A percentile compares a stretch with the other conserved stretches of the same genome.
Evolutionary conservation across 805 yeast genomes (phyloP).

Genomic region (Dipodascus geniculatus): DNA sequence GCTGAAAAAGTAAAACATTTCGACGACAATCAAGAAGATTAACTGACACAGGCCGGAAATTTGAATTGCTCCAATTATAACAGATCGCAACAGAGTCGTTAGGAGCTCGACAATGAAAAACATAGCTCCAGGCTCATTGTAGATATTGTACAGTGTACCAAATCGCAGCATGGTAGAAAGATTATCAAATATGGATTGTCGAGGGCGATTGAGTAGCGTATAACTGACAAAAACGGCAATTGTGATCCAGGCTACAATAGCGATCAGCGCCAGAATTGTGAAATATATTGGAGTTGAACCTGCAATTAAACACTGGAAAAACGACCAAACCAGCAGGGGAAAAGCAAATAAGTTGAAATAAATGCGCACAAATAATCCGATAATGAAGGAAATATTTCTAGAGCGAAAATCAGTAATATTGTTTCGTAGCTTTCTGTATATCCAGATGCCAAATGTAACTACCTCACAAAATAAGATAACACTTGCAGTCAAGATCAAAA

Average conservation of each 20-base stretch:
- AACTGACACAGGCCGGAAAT: slow-evolving; percentile 26
- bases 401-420: slow-evolving; percentile 10
- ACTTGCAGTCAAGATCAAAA: slow-evolving; percentile 16
- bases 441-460: slow-evolving; percentile 6
- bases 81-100: slow-evolving; percentile 19
- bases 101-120: slow-evolving; percentile 12
- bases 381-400: slow-evolving; percentile 15
- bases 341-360: slow-evolving; percentile 18
- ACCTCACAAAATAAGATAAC: slow-evolving; percentile 9
- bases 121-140: slow-evolving; percentile 13
- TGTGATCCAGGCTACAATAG: slow-evolving; percentile 17
- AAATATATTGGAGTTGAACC: slow-evolving; percentile 12
- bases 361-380: slow-evolving; percentile 20
- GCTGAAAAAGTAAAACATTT: slow-evolving; percentile 15
- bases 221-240: slow-evolving; percentile 11
- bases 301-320: slow-evolving; percentile 21
- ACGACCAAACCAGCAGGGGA: slow-evolving; percentile 20
- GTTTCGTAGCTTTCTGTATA: slow-evolving; percentile 8
- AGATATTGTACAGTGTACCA: slow-evolving; percentile 25
- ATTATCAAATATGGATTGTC: slow-evolving; percentile 18
- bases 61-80: slow-evolving; percentile 24
- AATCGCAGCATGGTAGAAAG: slow-evolving; percentile 17
- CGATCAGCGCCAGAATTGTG: slow-evolving; percentile 20
- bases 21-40: slow-evolving; percentile 20
- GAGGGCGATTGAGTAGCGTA: slow-evolving; percentile 12